phyloP scores from a whole-genome alignment of 371 early-diverging fungal genomes.

The Mortierella sp. region DNA sequence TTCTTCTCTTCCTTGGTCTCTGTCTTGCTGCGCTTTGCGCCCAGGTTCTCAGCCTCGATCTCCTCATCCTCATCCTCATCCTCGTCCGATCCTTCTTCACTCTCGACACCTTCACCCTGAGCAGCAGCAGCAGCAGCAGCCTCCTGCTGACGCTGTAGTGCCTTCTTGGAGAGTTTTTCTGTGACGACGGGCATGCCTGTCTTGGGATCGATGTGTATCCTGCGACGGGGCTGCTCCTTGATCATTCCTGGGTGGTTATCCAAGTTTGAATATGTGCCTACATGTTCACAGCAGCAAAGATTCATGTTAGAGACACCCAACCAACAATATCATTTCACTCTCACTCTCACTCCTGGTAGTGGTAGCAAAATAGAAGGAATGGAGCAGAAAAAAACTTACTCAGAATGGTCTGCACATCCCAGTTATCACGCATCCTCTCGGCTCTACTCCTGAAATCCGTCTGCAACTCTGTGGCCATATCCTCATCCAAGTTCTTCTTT shows the following conservation, averaged over 20 bases:
- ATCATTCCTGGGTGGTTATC: conserved; percentile 85
- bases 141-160: conserved; percentile 51
- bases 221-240: conserved; percentile 62
- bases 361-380: too few relatives aligned
- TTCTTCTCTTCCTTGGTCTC: conserved; percentile 93
- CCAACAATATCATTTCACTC: too few relatives aligned
- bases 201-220: conserved; percentile 69
- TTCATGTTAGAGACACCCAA: neutral
- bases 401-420: conserved; percentile 87
- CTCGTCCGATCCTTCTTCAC: conserved; percentile 29
- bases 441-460: conserved; percentile 62
- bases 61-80: conserved; percentile 59
- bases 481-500: conserved; percentile 38
- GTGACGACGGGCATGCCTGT: conserved; percentile 74
- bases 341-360: too few relatives aligned
- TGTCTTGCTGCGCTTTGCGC: conserved; percentile 71
- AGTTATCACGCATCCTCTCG: conserved; percentile 66
- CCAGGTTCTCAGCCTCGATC: conserved; percentile 60
- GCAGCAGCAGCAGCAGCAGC: conserved; percentile 31
- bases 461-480: conserved; percentile 48
- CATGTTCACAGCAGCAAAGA: neutral
- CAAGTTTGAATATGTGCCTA: conserved; percentile 81
- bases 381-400: conserved; percentile 52
- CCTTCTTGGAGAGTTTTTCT: conserved; percentile 58
- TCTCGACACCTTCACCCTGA: too few relatives aligned